A percentile compares a stretch with the other conserved stretches of the same genome.
These are phyloP conservation scores for Calycina herbarum DNA, from an alignment of 2,329 filamentous ascomycete species.

Conservation along the genomic window DNA sequence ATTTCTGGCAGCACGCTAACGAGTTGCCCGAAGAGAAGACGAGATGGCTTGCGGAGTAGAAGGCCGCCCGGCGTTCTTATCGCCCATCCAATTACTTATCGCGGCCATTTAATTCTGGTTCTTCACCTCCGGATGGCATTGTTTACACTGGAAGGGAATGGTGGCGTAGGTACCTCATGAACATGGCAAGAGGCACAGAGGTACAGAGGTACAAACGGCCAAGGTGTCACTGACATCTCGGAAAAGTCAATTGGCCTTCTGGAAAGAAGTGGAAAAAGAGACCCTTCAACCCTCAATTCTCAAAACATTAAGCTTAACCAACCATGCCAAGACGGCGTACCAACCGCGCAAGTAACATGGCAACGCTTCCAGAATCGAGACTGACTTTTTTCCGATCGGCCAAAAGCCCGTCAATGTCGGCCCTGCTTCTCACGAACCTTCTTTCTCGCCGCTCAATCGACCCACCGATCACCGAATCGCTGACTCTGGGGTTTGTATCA, in stretches of 20 bases:
- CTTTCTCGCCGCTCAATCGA: not conserved
- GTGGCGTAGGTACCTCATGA: not conserved
- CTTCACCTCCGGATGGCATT: not conserved
- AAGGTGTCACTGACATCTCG: not conserved
- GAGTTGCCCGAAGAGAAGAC: constrained; percentile 22
- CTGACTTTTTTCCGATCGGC: not conserved
- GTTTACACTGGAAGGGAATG: not conserved
- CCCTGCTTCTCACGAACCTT: not conserved
- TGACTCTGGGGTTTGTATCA: not conserved
- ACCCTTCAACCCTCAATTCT: not conserved
- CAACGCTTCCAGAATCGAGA: not conserved
- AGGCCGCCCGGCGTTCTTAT: constrained; percentile 5
- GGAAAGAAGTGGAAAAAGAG: not conserved
- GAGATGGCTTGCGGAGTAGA: constrained; percentile 10
- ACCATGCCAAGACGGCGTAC: not conserved
- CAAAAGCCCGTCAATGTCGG: not conserved
- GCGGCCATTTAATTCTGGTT: constrained; percentile 1
- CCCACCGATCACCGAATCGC: not conserved
- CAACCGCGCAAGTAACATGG: not conserved
- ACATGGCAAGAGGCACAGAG: not conserved
- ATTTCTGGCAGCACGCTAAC: not conserved
- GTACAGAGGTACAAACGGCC: not conserved
- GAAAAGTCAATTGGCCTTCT: not conserved
- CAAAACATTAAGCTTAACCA: not conserved
- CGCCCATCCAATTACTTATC: constrained; percentile 14